Conservation (phyloP, 2,329 filamentous ascomycete species). For the Blastomyces gilchristii region DNA sequence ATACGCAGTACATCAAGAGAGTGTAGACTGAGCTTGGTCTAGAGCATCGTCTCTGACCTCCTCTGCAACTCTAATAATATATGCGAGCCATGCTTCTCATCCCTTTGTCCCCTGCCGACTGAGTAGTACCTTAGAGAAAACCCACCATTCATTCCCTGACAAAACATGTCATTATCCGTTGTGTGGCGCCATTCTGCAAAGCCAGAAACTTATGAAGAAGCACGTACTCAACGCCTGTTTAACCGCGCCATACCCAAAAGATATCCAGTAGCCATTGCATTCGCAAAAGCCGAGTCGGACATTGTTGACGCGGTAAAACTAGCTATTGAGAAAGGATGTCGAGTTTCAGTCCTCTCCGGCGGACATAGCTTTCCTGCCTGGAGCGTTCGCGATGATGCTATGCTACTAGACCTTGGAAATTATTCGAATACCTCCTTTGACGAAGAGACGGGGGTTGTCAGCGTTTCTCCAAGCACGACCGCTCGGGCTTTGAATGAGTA, state of each 20-base stretch:
- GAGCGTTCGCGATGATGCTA: conserved; percentile 3
- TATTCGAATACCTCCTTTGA: not conserved
- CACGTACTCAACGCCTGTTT: not conserved
- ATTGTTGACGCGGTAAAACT: not conserved
- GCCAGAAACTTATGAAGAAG: not conserved
- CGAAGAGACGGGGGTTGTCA: not conserved
- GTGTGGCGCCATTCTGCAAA: not conserved
- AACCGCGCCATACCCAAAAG: not conserved
- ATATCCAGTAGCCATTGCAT: not conserved
- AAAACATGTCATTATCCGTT: not conserved
- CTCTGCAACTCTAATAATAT: no score
- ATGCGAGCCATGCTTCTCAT: no score
- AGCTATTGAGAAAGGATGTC: not conserved
- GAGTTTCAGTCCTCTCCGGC: not conserved
- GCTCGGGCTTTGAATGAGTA: not conserved
- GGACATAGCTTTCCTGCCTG: conserved; percentile 4
- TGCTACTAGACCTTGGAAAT: conserved; percentile 1
- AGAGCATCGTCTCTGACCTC: no score
- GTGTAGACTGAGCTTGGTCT: no score
- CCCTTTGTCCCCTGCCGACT: no score
- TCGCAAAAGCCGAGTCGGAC: not conserved
- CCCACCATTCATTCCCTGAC: not conserved
- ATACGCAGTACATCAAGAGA: no score
- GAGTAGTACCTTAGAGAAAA: no score
- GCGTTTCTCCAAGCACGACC: not conserved